Base-by-base conservation (phyloP, 2,329 filamentous ascomycete species). In the Botryosphaeria dothidea region DNA sequence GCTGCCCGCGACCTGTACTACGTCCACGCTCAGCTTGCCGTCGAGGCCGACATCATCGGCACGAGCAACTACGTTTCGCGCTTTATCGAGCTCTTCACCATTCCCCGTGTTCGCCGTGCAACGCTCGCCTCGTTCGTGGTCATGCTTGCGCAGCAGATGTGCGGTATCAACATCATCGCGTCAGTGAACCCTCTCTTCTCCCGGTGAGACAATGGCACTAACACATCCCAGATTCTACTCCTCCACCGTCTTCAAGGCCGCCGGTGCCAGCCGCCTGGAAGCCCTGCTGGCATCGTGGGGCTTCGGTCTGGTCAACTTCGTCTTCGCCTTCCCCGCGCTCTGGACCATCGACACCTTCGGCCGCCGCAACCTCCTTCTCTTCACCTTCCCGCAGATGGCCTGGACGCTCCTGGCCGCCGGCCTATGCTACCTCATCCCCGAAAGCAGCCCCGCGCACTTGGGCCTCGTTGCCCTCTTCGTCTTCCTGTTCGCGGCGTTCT, bases 41-140 rank as follows among this genome's bases (percentile, higher is more conserved):
- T 76, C 48, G 76, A 78, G 63, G 73, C 75, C 17, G 67, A 74
- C 0, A 65, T 79, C 38, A 66, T 77, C 41, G 72, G 73, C 51
- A 74, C 75, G 61, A 73, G 70, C 67, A 80, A 77, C 66, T 73
- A 80, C 64, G 76, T 80, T 67, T 78, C 72, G 1, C 74, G 78
- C 43, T 79, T 80, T 67, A 41, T 83, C 41, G 85, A 92, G 72
- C 74, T 86, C 0, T 90, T 92, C 71, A 90, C 87, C 11, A 84
- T 92, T 65, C 88, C 90, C 1, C 85, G 90, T 52, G 81, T 91
- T 11, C 85, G 89, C 15, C 85, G 89, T 45, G 92, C 92, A 2
- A 93, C 88, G 3, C 82, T 91, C 31, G 92, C 92, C 5, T 90
- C 91, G 0, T 91, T 88, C 68, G 87, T 88, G 1, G 91, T 94